These are phyloP conservation scores for Solanum verrucosum DNA, from an alignment of 257 asterid species.

Conservation along the genomic window DNA sequence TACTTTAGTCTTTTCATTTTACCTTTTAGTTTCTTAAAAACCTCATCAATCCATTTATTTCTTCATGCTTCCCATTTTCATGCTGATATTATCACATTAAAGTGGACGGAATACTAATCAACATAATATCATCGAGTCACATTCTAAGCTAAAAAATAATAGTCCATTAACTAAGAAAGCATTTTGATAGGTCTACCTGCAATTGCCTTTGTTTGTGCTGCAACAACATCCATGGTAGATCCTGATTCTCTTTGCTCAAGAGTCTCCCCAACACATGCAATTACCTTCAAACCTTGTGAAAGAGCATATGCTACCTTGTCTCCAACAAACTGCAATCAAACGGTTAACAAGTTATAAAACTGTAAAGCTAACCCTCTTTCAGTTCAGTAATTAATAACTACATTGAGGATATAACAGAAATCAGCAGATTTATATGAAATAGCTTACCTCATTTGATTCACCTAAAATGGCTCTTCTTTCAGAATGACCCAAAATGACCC, in stretches of 20 bases:
- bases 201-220: constrained; percentile 95
- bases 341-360: background rate
- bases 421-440: background rate
- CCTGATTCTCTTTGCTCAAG: constrained; percentile 98
- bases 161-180: background rate
- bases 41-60: background rate
- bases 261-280: constrained; percentile 98
- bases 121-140: background rate
- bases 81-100: background rate
- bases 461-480: constrained; percentile 75
- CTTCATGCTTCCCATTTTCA: background rate
- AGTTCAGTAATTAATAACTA: background rate
- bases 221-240: constrained; percentile 78
- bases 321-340: constrained; percentile 65
- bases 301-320: constrained; percentile 96
- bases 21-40: background rate
- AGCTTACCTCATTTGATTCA: constrained; percentile 76
- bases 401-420: background rate
- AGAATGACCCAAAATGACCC: constrained; percentile 98
- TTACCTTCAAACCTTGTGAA: constrained; percentile 86
- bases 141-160: background rate
- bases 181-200: constrained; percentile 49
- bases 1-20: background rate
- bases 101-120: background rate
- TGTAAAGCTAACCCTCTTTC: background rate